phyloP scores from a whole-genome alignment of 2,329 filamentous ascomycete species.

The Tolypocladium ophioglossoides region DNA sequence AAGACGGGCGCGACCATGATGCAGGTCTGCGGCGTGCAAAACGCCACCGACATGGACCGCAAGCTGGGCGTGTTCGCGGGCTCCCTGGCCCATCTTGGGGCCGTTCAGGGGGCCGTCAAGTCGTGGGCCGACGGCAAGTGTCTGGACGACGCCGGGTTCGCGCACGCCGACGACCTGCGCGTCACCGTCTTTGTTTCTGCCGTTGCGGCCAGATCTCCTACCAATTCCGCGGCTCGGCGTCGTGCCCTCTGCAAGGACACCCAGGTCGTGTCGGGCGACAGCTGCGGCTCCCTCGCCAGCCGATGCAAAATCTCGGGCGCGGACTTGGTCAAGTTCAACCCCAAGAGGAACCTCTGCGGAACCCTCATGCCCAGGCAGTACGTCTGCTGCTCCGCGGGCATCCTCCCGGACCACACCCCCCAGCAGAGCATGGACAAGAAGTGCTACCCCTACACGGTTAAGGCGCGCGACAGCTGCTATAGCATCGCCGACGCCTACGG shows the following conservation, averaged over 20 bases:
- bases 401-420: constrained; percentile 20
- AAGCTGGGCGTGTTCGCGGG: too few species aligned
- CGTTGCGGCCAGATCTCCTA: not conserved
- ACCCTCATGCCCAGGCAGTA: constrained; percentile 15
- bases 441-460: constrained; percentile 15
- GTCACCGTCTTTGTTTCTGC: not conserved
- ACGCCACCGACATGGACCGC: too few species aligned
- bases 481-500: constrained; percentile 13
- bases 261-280: constrained; percentile 15
- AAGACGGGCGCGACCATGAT: too few species aligned
- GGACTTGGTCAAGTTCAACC: constrained; percentile 29
- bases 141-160: not conserved
- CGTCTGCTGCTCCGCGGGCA: constrained; percentile 26
- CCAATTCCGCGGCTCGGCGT: too few species aligned
- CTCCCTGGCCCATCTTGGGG: too few species aligned
- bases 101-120: not conserved
- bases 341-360: constrained; percentile 6
- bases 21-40: too few species aligned
- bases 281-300: constrained; percentile 24
- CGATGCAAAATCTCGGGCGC: constrained; percentile 25
- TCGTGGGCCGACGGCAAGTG: not conserved
- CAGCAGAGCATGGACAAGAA: constrained; percentile 16
- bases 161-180: not conserved
- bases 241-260: not conserved
- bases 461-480: constrained; percentile 20